Evolutionary conservation across 2,329 filamentous ascomycete genomes (phyloP).

Genomic region (Ambrosiella cleistominuta): DNA sequence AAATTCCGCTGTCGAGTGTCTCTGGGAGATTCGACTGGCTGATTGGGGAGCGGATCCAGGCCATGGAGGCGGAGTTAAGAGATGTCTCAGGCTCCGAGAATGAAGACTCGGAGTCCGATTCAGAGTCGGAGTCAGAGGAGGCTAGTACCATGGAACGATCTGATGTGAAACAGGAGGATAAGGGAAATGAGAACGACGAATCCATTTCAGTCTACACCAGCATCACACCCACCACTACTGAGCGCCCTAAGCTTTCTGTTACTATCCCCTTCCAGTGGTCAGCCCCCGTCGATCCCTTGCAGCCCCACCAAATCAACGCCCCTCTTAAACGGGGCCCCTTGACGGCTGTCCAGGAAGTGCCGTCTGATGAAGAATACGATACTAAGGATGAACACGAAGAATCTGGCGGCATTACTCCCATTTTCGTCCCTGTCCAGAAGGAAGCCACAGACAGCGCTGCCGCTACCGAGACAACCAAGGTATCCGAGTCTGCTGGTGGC

Average conservation of each 20-base stretch:
- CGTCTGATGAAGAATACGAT: constrained; percentile 46
- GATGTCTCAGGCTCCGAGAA: neutral
- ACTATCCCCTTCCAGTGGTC: neutral
- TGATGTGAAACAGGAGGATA: neutral
- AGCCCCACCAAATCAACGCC: neutral
- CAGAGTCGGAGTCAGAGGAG: neutral
- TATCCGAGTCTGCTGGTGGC: no score
- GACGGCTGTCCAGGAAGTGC: neutral
- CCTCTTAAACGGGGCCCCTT: neutral
- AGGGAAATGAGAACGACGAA: constrained; percentile 17
- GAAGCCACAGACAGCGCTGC: neutral
- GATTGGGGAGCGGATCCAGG: neutral
- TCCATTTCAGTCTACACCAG: neutral
- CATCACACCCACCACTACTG: neutral
- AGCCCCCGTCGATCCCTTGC: neutral
- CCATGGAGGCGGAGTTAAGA: neutral
- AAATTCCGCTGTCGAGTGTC: neutral
- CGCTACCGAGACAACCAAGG: no score
- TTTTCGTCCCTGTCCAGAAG: neutral
- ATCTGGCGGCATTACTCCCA: constrained; percentile 17
- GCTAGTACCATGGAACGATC: neutral
- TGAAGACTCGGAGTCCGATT: neutral
- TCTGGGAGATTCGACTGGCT: constrained; percentile 1
- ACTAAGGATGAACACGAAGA: constrained; percentile 61
- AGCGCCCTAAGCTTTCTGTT: neutral